Conservation (phyloP, 352 stramenopile genomes). For the Globisporangium solare region DNA sequence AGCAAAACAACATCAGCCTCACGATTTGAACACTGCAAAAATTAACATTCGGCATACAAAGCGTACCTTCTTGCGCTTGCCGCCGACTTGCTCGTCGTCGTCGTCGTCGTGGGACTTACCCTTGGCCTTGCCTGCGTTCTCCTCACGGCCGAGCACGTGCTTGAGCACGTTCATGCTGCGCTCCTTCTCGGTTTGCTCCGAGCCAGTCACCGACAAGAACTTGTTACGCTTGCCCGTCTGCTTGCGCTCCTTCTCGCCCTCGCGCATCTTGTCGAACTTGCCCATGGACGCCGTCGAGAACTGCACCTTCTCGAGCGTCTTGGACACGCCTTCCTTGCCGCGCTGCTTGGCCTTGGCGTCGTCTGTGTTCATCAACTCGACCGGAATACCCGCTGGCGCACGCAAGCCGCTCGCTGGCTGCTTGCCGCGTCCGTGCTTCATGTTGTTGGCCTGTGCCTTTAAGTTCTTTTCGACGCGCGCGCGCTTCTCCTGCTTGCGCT, state of each 20-base stretch:
- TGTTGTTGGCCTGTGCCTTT: slow-evolving; percentile 71
- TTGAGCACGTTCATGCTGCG: slow-evolving; percentile 76
- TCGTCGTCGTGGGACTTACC: slow-evolving; percentile 47
- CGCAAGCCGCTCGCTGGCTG: slow-evolving; percentile 37
- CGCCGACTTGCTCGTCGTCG: slow-evolving; percentile 37
- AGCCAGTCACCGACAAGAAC: slow-evolving; percentile 68
- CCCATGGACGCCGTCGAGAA: slow-evolving; percentile 92
- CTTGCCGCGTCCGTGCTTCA: slow-evolving; percentile 67
- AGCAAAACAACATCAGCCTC: slow-evolving; percentile 1
- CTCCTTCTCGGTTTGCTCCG: slow-evolving; percentile 76
- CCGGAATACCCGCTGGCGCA: slow-evolving; percentile 80
- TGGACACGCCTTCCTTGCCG: slow-evolving; percentile 86
- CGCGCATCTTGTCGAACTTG: slow-evolving; percentile 93
- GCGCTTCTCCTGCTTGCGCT: slow-evolving; percentile 90
- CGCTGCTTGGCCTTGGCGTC: slow-evolving; percentile 76
- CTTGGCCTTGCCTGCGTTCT: slow-evolving; percentile 77
- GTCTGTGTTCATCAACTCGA: slow-evolving; percentile 84
- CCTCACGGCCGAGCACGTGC: slow-evolving; percentile 65
- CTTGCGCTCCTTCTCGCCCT: slow-evolving; percentile 90
- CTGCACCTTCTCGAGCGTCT: slow-evolving; percentile 89
- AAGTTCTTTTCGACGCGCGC: slow-evolving; percentile 92
- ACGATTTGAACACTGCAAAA: slow-evolving; percentile 3
- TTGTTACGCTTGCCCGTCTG: slow-evolving; percentile 81
- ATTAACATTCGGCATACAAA: not conserved
- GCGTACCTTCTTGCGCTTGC: slow-evolving; percentile 57